Conservation (phyloP, 2,329 filamentous ascomycete species). For the Aspergillus uvarum region DNA sequence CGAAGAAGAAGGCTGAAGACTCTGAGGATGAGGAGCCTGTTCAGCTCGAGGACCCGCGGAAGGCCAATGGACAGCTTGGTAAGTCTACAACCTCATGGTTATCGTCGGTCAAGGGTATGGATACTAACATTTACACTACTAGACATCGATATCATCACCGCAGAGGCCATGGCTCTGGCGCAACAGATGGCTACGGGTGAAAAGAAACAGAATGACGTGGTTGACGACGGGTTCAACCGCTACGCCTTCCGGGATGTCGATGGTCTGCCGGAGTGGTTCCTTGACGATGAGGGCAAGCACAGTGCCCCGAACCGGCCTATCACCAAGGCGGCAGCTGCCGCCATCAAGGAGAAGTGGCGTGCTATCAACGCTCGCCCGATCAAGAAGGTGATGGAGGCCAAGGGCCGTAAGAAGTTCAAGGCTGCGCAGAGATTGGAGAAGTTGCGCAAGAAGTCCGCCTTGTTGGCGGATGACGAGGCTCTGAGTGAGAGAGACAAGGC, state of each 20-base stretch:
- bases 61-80: constrained; percentile 46
- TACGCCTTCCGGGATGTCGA: constrained; percentile 87
- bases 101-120: constrained; percentile 7
- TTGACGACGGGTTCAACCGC: constrained; percentile 93
- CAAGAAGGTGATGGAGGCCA: constrained; percentile 97
- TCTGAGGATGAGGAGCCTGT: constrained; percentile 40
- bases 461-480: constrained; percentile 83
- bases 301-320: constrained; percentile 86
- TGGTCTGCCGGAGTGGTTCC: constrained; percentile 94
- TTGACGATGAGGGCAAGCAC: constrained; percentile 86
- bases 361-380: constrained; percentile 94
- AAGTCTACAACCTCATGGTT: constrained; percentile 19
- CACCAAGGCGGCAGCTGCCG: constrained; percentile 80
- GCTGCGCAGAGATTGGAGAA: constrained; percentile 88
- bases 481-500: constrained; percentile 97
- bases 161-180: constrained; percentile 96
- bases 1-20: constrained; percentile 28
- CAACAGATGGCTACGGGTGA: constrained; percentile 86
- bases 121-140: constrained; percentile 27
- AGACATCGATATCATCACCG: constrained; percentile 99
- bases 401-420: constrained; percentile 96
- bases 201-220: constrained; percentile 72
- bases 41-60: constrained; percentile 39
- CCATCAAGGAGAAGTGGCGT: constrained; percentile 91
- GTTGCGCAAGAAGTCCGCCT: constrained; percentile 92